phyloP scores from a whole-genome alignment of 331 rosid genomes.

The Rhamnella rubrinervis region DNA sequence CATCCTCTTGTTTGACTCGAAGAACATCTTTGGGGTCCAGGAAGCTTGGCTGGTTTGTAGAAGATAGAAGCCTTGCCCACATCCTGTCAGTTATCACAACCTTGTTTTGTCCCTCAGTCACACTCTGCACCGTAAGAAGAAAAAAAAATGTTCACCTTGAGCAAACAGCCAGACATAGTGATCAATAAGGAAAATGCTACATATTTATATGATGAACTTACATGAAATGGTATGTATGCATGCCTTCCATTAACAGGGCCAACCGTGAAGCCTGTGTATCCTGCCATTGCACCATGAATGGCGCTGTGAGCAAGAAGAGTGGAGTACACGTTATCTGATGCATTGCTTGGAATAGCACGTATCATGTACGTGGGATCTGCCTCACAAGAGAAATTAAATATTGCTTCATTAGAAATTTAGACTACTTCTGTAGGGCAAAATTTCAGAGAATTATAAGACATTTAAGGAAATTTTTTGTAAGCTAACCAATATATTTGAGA shows the following conservation, averaged over 20 bases:
- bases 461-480: not conserved
- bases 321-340: constrained; percentile 54
- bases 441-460: not conserved
- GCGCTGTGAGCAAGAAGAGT: constrained; percentile 60
- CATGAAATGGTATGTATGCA: constrained; percentile 56
- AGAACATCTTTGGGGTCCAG: constrained; percentile 18
- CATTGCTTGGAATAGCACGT: constrained; percentile 53
- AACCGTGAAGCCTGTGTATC: constrained; percentile 50
- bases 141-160: not conserved
- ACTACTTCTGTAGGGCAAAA: not conserved
- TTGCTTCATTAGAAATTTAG: not conserved
- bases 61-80: constrained; percentile 60
- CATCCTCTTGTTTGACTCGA: constrained; percentile 3
- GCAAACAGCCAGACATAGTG: too few relatives aligned
- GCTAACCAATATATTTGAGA: constrained; percentile 55
- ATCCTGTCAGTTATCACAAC: constrained; percentile 56
- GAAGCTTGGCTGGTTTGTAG: constrained; percentile 64
- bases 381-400: not conserved
- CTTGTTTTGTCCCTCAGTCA: constrained; percentile 35
- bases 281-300: constrained; percentile 65
- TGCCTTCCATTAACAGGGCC: constrained; percentile 57
- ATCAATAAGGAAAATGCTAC: not conserved
- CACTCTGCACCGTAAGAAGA: constrained; percentile 32
- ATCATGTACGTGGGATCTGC: constrained; percentile 67
- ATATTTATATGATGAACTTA: constrained; percentile 17